Base-by-base conservation (phyloP, 805 yeast genomes). In the Diddensiella transvaalensis region DNA sequence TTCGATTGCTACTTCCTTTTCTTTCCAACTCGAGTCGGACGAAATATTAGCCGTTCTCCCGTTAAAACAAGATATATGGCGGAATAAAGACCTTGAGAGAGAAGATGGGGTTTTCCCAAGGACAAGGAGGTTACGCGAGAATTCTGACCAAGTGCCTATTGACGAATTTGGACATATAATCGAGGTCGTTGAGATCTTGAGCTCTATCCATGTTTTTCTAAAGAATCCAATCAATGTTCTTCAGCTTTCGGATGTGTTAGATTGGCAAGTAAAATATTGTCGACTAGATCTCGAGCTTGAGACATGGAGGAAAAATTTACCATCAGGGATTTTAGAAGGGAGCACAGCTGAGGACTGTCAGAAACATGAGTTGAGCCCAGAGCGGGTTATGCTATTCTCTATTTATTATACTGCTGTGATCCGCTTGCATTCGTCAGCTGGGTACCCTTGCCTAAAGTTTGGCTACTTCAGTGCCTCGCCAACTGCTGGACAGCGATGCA, bases 371-470 rank as follows among this genome's bases (percentile, higher is more conserved):
- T 41, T 26, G 4, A 30, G 19, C n/a, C 24, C 37, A 5, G 47
- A 40, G 22, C 26, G 37, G 18, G 44, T 53, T 10, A 44, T 53
- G 47, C 45, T 59, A 2, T 56, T 55, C 37, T 48, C 63, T 4
- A 50, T 55, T 1, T 59, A 58, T 36, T 49, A 53, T 19, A 58
- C 62, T 5, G 47, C 56, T 4, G 49, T 59, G 10, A 55, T 59
- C 17, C 54, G 62, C 17, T 49, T 59, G 19, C 54, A 59, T 42
- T 58, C 63, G 3, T 49, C 59, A 15, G 63, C 60, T 10, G 63
- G 59, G 3, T 59, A 57, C 29, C 53, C 63, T 2, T 51, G 55
- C 39, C 37, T 49, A 44, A 56, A 53, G 38, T 54, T 59, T 2
- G 51, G 53, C 11, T 50, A 49, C 23, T 58, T 59, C 42, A 36